phyloP scores from a whole-genome alignment of 2,329 filamentous ascomycete species.

The Fusarium nematophilum region DNA sequence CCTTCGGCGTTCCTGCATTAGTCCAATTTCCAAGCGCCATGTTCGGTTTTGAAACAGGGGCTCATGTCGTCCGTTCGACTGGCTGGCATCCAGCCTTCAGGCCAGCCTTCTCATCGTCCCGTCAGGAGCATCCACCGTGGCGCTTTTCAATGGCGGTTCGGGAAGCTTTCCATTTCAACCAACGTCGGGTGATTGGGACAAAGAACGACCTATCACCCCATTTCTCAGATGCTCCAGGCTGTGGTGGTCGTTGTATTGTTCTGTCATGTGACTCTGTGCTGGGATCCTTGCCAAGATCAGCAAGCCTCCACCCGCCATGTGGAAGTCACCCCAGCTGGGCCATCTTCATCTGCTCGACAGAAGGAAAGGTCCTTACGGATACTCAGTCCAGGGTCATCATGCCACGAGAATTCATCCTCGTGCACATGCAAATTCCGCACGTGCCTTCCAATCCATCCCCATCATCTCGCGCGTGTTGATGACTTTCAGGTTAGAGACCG shows the following conservation, averaged over 20 bases:
- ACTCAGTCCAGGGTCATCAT: conserved; percentile 16
- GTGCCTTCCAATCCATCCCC: conserved; percentile 18
- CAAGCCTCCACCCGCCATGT: conserved; percentile 30
- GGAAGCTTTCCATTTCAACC: conserved; percentile 8
- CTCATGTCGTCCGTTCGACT: conserved; percentile 31
- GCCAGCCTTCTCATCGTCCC: conserved; percentile 20
- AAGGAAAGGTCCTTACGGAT: conserved; percentile 11
- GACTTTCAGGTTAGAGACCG: conserved; percentile 14
- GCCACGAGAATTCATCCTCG: conserved; percentile 14
- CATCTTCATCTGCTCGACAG: conserved; percentile 6
- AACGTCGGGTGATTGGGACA: conserved; percentile 15
- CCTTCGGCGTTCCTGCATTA: conserved; percentile 47
- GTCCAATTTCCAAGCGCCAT: conserved; percentile 40
- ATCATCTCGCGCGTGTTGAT: conserved; percentile 7
- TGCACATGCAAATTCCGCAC: conserved; percentile 14
- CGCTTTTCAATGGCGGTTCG: conserved; percentile 12
- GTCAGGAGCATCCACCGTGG: conserved; percentile 25
- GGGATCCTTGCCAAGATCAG: conserved; percentile 17
- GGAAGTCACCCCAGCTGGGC: conserved; percentile 20
- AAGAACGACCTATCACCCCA: conserved; percentile 18
- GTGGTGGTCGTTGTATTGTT: conserved; percentile 4
- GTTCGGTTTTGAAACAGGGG: conserved; percentile 45
- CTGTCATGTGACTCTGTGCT: conserved; percentile 38
- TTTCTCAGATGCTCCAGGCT: conserved; percentile 17
- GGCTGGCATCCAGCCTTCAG: conserved; percentile 28